Evolutionary conservation across 345 rosid species (phyloP).

Genomic region (Eutrema yunnanense): DNA sequence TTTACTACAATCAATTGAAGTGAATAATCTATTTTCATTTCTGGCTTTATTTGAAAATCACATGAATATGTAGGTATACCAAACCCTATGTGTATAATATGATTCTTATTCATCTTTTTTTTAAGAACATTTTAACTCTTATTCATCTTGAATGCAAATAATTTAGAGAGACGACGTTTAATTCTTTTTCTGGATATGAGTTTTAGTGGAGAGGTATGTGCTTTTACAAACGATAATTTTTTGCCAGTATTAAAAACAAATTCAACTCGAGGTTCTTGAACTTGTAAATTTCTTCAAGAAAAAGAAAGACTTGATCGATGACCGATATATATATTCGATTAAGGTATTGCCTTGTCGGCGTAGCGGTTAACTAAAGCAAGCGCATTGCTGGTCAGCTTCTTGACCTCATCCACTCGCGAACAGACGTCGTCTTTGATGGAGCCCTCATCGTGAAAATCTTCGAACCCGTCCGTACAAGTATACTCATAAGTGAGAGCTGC

Average conservation of each 20-base stretch:
- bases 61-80: background rate
- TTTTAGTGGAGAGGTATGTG: no score
- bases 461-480: slow-evolving; percentile 75
- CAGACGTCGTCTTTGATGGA: slow-evolving; percentile 45
- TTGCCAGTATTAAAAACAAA: no score
- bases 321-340: background rate
- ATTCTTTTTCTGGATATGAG: no score
- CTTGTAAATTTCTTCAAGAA: background rate
- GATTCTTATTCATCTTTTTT: background rate
- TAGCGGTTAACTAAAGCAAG: slow-evolving; percentile 52
- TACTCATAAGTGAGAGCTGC: slow-evolving; percentile 77
- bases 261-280: background rate
- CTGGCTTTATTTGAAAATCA: background rate
- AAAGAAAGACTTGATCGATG: background rate
- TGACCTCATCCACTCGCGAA: slow-evolving; percentile 39
- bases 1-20: background rate
- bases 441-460: slow-evolving; percentile 37
- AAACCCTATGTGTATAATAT: background rate
- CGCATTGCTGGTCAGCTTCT: slow-evolving; percentile 76
- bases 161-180: background rate
- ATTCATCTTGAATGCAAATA: background rate
- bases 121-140: background rate
- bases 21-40: background rate
- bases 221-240: no score
- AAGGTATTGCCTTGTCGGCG: slow-evolving; percentile 36